These are phyloP conservation scores for Aspergillus sp. DNA, from an alignment of 2,329 filamentous ascomycete genomes.

Conservation along the genomic window DNA sequence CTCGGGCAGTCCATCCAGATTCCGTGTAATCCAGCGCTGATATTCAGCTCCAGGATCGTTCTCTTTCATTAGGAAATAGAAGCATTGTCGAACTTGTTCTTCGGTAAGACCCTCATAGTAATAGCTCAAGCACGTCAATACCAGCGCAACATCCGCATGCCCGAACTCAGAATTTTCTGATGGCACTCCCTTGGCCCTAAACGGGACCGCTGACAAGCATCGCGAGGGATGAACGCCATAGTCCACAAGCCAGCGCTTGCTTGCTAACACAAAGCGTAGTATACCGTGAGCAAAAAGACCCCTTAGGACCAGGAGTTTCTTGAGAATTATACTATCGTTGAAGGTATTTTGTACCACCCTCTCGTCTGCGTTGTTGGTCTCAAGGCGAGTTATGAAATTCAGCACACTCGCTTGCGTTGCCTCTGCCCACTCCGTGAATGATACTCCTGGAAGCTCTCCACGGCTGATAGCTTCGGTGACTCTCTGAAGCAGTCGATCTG, in stretches of 20 bases:
- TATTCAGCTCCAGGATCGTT: conserved; percentile 56
- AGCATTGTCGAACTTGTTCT: conserved; percentile 48
- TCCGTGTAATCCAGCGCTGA: conserved; percentile 26
- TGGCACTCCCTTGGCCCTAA: conserved; percentile 58
- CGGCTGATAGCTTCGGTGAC: conserved; percentile 15
- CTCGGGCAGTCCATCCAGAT: conserved; percentile 27
- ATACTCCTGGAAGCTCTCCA: conserved; percentile 18
- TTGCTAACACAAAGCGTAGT: conserved; percentile 51
- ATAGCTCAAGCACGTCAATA: conserved; percentile 56
- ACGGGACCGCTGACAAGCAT: conserved; percentile 56
- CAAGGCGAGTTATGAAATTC: conserved; percentile 12
- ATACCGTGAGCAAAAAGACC: conserved; percentile 58
- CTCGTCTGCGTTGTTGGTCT: neutral
- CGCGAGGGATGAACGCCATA: conserved; percentile 56
- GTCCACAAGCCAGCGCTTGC: conserved; percentile 62
- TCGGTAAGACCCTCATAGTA: conserved; percentile 58
- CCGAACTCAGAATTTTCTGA: conserved; percentile 59
- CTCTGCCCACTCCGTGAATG: conserved; percentile 19
- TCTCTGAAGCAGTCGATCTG: conserved; percentile 8
- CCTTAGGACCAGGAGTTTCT: conserved; percentile 26
- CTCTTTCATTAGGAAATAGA: conserved; percentile 49
- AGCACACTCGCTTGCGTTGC: conserved; percentile 12
- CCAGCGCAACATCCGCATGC: conserved; percentile 59
- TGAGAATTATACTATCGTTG: neutral
- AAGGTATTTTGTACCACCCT: neutral